Evolutionary conservation across 352 stramenopile genomes (phyloP), one percentile per base, ranked within the genome.

Genomic region (Globisporangium sylvaticum): DNA sequence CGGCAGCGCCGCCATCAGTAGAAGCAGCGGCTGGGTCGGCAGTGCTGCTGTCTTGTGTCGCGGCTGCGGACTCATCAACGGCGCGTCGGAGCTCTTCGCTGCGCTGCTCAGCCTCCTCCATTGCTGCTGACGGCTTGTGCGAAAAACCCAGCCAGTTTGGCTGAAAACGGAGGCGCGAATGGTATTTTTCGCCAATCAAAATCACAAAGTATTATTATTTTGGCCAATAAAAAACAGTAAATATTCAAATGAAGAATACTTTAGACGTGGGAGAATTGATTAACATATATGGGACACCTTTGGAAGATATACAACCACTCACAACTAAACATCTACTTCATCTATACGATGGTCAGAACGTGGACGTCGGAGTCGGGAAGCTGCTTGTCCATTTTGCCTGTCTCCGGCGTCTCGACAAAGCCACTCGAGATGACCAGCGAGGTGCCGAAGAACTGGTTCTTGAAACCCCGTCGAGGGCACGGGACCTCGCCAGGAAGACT

Each of bases 361-460:
- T 92, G 80, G 15, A 90, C 75, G 44, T 92, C 84, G n/a, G 66
- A 74, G 37, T 90, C 77, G 24, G 81, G 65, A 9, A 92, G 80
- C 64, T 90, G 80, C 48, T 71, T 71, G 44, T 90, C 77, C 5
- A 81, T 73, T 65, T 80, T 81, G 27, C 72, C 69, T n/a, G 67
- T 77, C 58, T 63, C 48, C 0, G 50, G 56, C 22, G 78, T 77
- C 22, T 68, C 74, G 18, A 91, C 76, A 46, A 93, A 93, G 50
- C 84, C 85, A 44, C 83, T 90, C n/a, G 81, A 90, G 57, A 93
- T 72, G 24, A 91, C 75, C 42, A 91, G 66, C 15, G 83, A 85
- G 5, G 81, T 91, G 72, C 85, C 81, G 68, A 93, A 90, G 68
- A 76, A 92, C 65, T 90, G 84, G 50, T 74, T 88, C 73, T 91